Conservation (phyloP, 2,329 filamentous ascomycete species). For the Epicoccum nigrum region DNA sequence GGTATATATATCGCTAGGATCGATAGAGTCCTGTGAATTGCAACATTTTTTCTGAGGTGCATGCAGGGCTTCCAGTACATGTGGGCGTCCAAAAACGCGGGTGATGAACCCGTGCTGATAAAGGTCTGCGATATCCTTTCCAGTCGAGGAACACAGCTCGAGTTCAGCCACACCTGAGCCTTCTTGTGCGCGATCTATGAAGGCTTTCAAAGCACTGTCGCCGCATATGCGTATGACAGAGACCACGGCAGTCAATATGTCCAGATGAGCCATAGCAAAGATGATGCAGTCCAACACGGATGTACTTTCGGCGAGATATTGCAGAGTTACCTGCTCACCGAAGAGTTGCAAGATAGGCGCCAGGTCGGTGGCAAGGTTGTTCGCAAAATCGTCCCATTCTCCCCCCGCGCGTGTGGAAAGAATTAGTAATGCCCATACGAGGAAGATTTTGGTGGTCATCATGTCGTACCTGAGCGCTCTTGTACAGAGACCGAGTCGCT, state of each 20-base stretch:
- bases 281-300: background rate
- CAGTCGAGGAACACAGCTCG: background rate
- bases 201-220: background rate
- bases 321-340: background rate
- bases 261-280: background rate
- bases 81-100: background rate
- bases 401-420: too few species aligned
- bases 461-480: too few species aligned
- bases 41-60: background rate
- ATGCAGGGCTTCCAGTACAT: background rate
- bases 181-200: background rate
- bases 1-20: too few species aligned
- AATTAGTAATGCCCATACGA: too few species aligned
- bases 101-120: background rate
- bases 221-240: background rate
- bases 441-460: too few species aligned
- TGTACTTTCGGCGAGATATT: background rate
- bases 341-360: background rate
- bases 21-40: too few species aligned
- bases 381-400: too few species aligned
- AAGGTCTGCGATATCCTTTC: background rate
- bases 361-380: too few species aligned
- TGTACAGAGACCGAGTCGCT: too few species aligned
- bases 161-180: background rate
- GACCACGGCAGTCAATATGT: background rate